phyloP scores from a whole-genome alignment of 78 protist genomes.

The Polysphondylium violaceum region DNA sequence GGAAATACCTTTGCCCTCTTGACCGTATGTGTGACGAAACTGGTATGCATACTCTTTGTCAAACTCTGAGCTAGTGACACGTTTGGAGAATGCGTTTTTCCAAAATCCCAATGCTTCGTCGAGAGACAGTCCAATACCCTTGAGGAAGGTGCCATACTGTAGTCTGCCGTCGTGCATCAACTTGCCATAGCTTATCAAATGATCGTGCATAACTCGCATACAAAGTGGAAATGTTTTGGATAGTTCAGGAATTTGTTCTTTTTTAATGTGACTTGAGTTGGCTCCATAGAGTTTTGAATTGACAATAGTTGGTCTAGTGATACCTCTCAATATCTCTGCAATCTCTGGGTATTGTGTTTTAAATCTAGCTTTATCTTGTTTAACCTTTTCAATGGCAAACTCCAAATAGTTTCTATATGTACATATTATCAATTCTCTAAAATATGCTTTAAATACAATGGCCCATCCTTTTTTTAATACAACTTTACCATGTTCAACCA shows the following conservation, averaged over 20 bases:
- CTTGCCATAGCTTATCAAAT: constrained; percentile 59
- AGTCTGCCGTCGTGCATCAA: constrained; percentile 90
- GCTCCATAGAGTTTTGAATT: not conserved
- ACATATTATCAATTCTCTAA: constrained; percentile 16
- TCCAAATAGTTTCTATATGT: constrained; percentile 2
- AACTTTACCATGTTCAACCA: constrained; percentile 13
- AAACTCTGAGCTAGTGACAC: constrained; percentile 84
- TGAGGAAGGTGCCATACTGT: constrained; percentile 91
- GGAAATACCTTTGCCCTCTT: constrained; percentile 89
- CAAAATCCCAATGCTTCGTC: constrained; percentile 93
- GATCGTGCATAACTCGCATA: constrained; percentile 84
- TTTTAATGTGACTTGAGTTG: not conserved
- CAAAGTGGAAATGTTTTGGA: constrained; percentile 89
- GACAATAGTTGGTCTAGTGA: no score
- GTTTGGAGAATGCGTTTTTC: constrained; percentile 81
- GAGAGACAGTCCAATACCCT: constrained; percentile 88
- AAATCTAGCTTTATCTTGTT: not conserved
- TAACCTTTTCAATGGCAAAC: constrained; percentile 27
- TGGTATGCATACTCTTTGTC: constrained; percentile 88
- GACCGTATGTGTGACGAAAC: constrained; percentile 93
- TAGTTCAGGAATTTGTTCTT: constrained; percentile 27
- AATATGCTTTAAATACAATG: not conserved
- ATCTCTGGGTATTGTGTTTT: constrained; percentile 13
- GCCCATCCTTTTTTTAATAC: constrained; percentile 31
- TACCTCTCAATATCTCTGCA: constrained; percentile 2